Evolutionary conservation across 2,329 filamentous ascomycete genomes (phyloP).

Genomic region (Alternaria sp.): DNA sequence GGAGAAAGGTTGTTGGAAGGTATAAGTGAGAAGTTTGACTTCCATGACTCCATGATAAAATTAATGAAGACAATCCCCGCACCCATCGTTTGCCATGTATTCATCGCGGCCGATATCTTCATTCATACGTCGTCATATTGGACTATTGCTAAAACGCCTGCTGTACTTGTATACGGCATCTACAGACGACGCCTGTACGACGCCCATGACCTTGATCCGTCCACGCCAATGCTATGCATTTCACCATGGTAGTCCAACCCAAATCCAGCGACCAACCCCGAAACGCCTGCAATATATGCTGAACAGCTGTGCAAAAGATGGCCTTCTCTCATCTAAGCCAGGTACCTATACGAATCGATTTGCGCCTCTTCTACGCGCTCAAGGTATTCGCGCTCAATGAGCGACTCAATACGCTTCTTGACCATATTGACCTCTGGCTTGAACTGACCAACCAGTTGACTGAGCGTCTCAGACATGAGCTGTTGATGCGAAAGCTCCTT

Average conservation of each 20-base stretch:
- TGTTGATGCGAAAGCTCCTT: constrained; percentile 75
- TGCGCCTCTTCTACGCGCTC: constrained; percentile 74
- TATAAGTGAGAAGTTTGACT: constrained; percentile 25
- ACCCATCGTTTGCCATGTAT: neutral
- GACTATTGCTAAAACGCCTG: neutral
- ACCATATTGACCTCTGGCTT: constrained; percentile 79
- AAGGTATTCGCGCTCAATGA: constrained; percentile 79
- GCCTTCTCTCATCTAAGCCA: constrained; percentile 63
- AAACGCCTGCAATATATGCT: constrained; percentile 9
- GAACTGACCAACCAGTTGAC: constrained; percentile 74
- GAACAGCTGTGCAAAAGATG: constrained; percentile 4
- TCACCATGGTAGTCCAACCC: constrained; percentile 10
- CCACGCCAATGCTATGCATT: constrained; percentile 28
- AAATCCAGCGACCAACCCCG: neutral
- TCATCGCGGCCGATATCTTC: neutral
- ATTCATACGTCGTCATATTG: neutral
- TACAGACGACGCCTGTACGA: neutral
- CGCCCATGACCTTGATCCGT: neutral
- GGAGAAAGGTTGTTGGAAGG: constrained; percentile 48
- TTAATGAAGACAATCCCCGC: neutral
- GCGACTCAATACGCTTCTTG: constrained; percentile 80
- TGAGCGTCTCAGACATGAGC: constrained; percentile 75
- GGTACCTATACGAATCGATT: constrained; percentile 72
- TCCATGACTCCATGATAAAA: neutral
- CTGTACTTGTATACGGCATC: neutral